Base-by-base conservation (phyloP, 192 early-diverging fungal genomes). In the Backusella luteola region DNA sequence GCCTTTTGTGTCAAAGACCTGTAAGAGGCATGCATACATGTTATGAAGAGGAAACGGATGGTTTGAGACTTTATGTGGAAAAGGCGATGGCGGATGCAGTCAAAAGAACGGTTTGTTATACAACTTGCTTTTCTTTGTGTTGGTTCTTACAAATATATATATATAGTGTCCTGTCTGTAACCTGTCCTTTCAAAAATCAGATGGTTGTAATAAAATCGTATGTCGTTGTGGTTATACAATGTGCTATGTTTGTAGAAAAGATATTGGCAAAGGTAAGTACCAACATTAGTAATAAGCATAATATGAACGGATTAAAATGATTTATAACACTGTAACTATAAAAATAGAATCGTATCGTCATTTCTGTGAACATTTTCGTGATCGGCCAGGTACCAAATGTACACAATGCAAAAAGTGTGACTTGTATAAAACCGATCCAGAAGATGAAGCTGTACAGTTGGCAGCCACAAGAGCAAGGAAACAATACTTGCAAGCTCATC, bases 121-220 rank as follows among this genome's bases (percentile, higher is more conserved):
- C 3, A 11, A 0, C 8, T 1, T 56, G 1, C 1, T 56, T 23
- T 56, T 26, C 9, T 56, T 56, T 56, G 23, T 23, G 21, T 26
- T 59, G 15, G 7, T 41, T 23, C 29, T 34, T 29, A 29, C 29
- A 44, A 21, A 14, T 12, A 3, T 68, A 17, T 66, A n/a, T 42
- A n/a, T 84, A 14, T 71, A 90, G 89, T 91, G 90, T 77, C 88
- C 88, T 29, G 44, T 63, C 4, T 91, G 90, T 76, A 77, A 71
- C 35, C 59, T 90, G 19, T 85, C 87, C 44, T 91, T 88, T 73
- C 81, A 81, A 73, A 90, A 90, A 63, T 74, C 85, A 36, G 82
- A 84, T 79, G 90, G 90, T 0, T 91, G 90, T 79, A 91, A 91
- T 82, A 91, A 91, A 76, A 90, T 91, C 85, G 82, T 80, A 39